Conservation (phyloP, 352 stramenopile species). For the Globisporangium mamillatum region DNA sequence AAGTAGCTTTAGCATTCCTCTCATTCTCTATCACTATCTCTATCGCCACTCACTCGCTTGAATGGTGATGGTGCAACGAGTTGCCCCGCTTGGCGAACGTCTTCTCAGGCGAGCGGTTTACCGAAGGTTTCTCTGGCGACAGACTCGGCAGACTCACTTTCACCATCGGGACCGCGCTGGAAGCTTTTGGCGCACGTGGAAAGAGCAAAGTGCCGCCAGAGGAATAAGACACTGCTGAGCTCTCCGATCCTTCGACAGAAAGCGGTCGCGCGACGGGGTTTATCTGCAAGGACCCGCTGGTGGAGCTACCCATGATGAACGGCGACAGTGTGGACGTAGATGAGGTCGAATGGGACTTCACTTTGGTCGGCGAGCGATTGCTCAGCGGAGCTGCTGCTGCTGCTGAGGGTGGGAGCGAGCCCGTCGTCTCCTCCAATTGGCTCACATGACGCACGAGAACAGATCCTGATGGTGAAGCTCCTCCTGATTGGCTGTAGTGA, state of each 20-base stretch:
- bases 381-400: conserved; percentile 1
- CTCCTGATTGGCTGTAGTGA: neutral
- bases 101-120: conserved; percentile 37
- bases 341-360: conserved; percentile 16
- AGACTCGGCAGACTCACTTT: conserved; percentile 55
- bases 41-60: conserved; percentile 4
- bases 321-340: conserved; percentile 7
- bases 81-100: conserved; percentile 27
- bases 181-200: neutral
- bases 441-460: conserved; percentile 12
- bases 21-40: neutral
- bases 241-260: conserved; percentile 12
- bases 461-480: neutral
- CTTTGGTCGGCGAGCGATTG: conserved; percentile 6
- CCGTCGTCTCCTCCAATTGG: neutral
- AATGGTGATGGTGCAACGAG: conserved; percentile 4
- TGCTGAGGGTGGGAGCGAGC: neutral
- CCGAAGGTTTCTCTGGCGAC: conserved; percentile 47
- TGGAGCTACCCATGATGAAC: neutral
- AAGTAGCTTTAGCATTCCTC: neutral
- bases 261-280: conserved; percentile 7
- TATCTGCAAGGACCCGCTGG: neutral
- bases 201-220: neutral
- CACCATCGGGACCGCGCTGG: conserved; percentile 9
- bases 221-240: neutral